Conservation (phyloP, 306 rosid species). For the Dryas alaskensis region DNA sequence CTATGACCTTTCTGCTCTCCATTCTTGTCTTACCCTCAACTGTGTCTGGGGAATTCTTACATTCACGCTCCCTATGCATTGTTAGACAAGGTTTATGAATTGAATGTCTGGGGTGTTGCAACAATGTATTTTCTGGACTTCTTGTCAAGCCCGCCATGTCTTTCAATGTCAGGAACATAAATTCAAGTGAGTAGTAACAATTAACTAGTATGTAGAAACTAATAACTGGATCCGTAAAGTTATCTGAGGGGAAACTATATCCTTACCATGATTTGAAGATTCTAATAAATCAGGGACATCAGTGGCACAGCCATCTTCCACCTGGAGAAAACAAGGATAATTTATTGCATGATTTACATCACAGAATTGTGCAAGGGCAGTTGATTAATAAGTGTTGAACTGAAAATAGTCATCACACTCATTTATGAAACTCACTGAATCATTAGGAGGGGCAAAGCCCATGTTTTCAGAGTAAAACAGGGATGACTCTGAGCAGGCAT, state of each 20-base stretch:
- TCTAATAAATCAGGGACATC: conserved; percentile 32
- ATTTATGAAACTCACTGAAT: conserved; percentile 37
- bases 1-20: conserved; percentile 53
- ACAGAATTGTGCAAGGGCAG: neutral
- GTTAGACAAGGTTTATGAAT: conserved; percentile 76
- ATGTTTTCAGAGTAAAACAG: conserved; percentile 27
- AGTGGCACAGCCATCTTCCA: conserved; percentile 34
- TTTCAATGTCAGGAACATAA: conserved; percentile 31
- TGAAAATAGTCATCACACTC: conserved; percentile 20
- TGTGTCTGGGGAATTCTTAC: conserved; percentile 28
- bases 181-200: conserved; percentile 33
- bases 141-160: conserved; percentile 32
- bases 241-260: conserved; percentile 20
- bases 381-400: conserved; percentile 1
- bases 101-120: conserved; percentile 52
- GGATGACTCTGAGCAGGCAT: conserved; percentile 33
- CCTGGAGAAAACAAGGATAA: conserved; percentile 38
- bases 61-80: conserved; percentile 48
- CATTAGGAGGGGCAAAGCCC: conserved; percentile 29
- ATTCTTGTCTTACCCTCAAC: conserved; percentile 45
- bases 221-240: neutral
- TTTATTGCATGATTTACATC: neutral
- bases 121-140: conserved; percentile 46
- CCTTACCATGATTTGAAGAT: conserved; percentile 49
- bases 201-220: conserved; percentile 7